These are phyloP conservation scores for Hypoxylon sp. DNA, from an alignment of 2,329 filamentous ascomycete species.

Conservation along the genomic window DNA sequence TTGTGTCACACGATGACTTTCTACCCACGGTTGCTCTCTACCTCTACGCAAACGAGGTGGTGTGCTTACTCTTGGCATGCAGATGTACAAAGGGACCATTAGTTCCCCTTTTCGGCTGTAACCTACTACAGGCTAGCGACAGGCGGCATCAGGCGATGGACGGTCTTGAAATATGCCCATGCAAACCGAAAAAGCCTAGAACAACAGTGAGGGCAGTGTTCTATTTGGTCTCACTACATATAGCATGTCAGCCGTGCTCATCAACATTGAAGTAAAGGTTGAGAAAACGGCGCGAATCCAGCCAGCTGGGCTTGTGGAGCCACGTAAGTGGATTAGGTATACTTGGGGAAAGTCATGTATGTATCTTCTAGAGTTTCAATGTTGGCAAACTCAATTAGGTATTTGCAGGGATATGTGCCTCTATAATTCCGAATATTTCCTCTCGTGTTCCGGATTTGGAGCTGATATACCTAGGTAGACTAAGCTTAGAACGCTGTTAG, in stretches of 20 bases:
- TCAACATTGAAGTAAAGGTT: conserved; percentile 1
- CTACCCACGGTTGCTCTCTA: conserved; percentile 2
- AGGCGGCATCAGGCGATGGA: conserved; percentile 18
- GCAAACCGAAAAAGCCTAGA: conserved; percentile 20
- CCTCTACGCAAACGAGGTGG: conserved; percentile 20
- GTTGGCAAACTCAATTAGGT: conserved; percentile 1
- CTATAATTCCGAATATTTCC: background rate
- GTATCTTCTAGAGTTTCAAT: background rate
- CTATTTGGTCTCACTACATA: background rate
- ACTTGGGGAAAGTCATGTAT: background rate
- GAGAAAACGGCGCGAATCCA: conserved; percentile 34
- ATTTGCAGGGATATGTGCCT: conserved; percentile 5
- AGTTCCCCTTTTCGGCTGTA: conserved; percentile 30
- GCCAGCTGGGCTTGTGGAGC: conserved; percentile 30
- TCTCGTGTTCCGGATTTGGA: conserved; percentile 22
- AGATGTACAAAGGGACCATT: conserved; percentile 44
- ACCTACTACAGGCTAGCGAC: conserved; percentile 24
- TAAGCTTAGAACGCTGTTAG: conserved; percentile 23
- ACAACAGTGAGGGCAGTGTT: background rate
- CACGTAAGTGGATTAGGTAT: conserved; percentile 19
- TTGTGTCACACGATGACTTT: conserved; percentile 35
- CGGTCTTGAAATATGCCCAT: conserved; percentile 13
- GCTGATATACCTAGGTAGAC: conserved; percentile 4
- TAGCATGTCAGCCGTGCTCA: background rate
- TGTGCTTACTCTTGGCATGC: conserved; percentile 34